Evolutionary conservation across 768 basidiomycete species (phyloP).

Genomic region (Lactarius evosmus): DNA sequence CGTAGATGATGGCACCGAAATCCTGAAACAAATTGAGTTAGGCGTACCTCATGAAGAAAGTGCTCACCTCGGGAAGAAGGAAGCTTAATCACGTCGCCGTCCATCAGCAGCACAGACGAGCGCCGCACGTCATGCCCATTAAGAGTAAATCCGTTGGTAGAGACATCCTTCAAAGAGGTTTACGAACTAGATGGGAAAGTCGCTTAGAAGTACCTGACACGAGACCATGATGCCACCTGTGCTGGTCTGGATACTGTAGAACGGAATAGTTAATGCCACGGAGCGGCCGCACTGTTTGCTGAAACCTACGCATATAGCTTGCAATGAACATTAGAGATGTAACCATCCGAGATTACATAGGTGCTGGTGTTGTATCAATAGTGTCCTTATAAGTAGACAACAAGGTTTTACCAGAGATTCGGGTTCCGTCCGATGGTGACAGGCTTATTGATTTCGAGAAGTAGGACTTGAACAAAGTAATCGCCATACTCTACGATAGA

Average conservation of each 20-base stretch:
- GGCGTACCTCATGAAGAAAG: neutral
- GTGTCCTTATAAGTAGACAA: neutral
- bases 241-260: slow-evolving; percentile 59
- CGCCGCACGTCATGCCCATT: slow-evolving; percentile 70
- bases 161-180: slow-evolving; percentile 53
- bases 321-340: slow-evolving; percentile 71
- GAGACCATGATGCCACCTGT: slow-evolving; percentile 73
- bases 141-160: slow-evolving; percentile 69
- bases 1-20: slow-evolving; percentile 64
- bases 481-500: neutral
- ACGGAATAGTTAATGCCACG: slow-evolving; percentile 1
- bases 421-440: slow-evolving; percentile 70
- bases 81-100: slow-evolving; percentile 67
- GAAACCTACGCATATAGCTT: slow-evolving; percentile 70
- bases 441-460: slow-evolving; percentile 59
- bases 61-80: slow-evolving; percentile 59
- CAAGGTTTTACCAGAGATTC: slow-evolving; percentile 50
- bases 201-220: slow-evolving; percentile 53
- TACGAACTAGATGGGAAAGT: neutral
- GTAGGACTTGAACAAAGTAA: slow-evolving; percentile 44
- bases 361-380: slow-evolving; percentile 35
- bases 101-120: slow-evolving; percentile 67
- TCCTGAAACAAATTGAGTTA: slow-evolving; percentile 37
- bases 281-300: neutral
- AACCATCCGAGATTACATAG: slow-evolving; percentile 60